Evolutionary conservation across 768 basidiomycete species (phyloP).

Genomic region (Tricholoma bakamatsutake): DNA sequence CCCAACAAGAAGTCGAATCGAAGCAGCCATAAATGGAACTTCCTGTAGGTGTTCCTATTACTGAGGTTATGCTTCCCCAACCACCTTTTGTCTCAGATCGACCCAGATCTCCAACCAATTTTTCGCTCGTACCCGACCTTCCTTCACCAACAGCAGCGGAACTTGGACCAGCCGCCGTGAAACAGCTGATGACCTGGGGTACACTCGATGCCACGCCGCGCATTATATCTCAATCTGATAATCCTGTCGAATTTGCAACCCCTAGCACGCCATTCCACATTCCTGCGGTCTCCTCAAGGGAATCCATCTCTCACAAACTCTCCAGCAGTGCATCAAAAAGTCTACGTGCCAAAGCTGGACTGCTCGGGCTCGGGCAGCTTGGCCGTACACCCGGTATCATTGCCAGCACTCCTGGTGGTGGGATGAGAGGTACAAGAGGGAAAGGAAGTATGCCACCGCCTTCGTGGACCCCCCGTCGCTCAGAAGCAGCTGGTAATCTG

Average conservation of each 20-base stretch:
- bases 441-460: constrained; percentile 76
- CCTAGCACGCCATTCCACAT: constrained; percentile 74
- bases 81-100: constrained; percentile 41
- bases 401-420: constrained; percentile 24
- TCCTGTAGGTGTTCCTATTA: constrained; percentile 57
- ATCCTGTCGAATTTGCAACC: constrained; percentile 40
- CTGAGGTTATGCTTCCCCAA: constrained; percentile 2
- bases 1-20: constrained; percentile 85
- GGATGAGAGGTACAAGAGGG: constrained; percentile 10
- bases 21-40: constrained; percentile 89
- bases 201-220: constrained; percentile 90
- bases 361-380: constrained; percentile 37
- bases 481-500: constrained; percentile 65
- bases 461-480: constrained; percentile 68
- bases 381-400: constrained; percentile 33
- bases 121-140: constrained; percentile 75
- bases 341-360: constrained; percentile 68
- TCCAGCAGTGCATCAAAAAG: constrained; percentile 79
- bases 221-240: constrained; percentile 61
- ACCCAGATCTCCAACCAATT: constrained; percentile 51
- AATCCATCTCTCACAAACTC: constrained; percentile 74
- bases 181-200: constrained; percentile 97
- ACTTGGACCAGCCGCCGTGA: constrained; percentile 76
- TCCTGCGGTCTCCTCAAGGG: constrained; percentile 70
- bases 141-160: constrained; percentile 85